Base-by-base conservation (phyloP, 2,329 filamentous ascomycete genomes). In the Microthyrium microscopicum region DNA sequence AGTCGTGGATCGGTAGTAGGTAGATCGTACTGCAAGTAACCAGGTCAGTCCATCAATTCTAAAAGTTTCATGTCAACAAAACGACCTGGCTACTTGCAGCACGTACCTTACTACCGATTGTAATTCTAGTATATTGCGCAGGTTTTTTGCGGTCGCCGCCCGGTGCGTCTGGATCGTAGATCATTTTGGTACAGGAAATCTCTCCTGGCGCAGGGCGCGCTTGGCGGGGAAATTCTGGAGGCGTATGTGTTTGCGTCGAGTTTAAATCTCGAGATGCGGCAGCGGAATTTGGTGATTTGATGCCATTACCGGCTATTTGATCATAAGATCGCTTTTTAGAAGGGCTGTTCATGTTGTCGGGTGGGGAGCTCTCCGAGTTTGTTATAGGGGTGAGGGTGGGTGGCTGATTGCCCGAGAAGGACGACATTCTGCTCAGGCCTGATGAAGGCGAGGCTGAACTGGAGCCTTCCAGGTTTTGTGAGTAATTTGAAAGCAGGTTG, bases 1-100 rank as follows among this genome's bases (percentile, higher is more conserved):
- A 92, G 64, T 47, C 89, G 80, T 42, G 89, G 89, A 56, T 98
- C 89, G 50, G 79, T 72, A 56, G 73, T 71, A 62, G 70, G 69
- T 61, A 83, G 76, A 73, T 85, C 77, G 68, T 79, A 72, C 73
- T 79, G 68, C 53, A 52, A 55, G 52, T 49, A 54, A 27, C 29
- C 24, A 19, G 35, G 35, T 26, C 27, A 32, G 18, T 36, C 20
- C 34, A 36, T 31, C 29, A 9, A 21, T 36, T 31, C 34, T 31
- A 36, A 22, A 28, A 8, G 27, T 19, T 8, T 36, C 34, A 36
- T 36, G 34, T 36, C 34, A 36, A 29, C 34, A 31, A 36, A 28
- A 9, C 19, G 22, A 34, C 35, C 17, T 30, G 12, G 24, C 32
- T 37, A 30, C 35, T 37, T 37, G 35, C 33, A 37, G 35, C 32